phyloP scores from a whole-genome alignment of 306 rosid genomes.

The Styphnolobium japonicum region DNA sequence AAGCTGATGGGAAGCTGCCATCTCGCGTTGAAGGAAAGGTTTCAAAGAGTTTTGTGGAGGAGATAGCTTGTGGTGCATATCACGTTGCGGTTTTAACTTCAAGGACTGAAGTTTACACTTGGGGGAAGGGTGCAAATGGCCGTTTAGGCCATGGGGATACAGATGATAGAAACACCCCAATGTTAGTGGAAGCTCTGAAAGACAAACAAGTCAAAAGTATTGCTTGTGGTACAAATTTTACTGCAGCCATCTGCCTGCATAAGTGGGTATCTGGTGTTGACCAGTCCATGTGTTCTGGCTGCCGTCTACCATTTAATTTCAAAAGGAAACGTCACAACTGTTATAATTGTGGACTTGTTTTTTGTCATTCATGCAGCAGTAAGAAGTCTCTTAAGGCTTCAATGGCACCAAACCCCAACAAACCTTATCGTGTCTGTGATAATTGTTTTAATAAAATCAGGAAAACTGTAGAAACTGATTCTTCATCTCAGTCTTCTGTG shows the following conservation, averaged over 20 bases:
- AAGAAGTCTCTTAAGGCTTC: constrained; percentile 73
- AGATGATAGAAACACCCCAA: constrained; percentile 59
- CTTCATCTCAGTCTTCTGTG: constrained; percentile 54
- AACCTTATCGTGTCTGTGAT: constrained; percentile 76
- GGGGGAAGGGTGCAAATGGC: constrained; percentile 84
- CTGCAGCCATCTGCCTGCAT: constrained; percentile 74
- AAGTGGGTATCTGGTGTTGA: constrained; percentile 82
- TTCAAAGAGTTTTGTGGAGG: constrained; percentile 67
- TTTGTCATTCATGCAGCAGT: constrained; percentile 74
- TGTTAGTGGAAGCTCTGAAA: constrained; percentile 62
- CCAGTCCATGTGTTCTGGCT: constrained; percentile 79
- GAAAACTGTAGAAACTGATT: constrained; percentile 49
- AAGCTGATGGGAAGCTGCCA: constrained; percentile 65
- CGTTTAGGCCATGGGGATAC: constrained; percentile 71
- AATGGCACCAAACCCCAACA: constrained; percentile 81
- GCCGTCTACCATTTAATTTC: constrained; percentile 68
- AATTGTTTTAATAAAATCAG: constrained; percentile 59
- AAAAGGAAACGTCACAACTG: constrained; percentile 78
- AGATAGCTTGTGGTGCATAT: constrained; percentile 73
- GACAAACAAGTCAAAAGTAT: constrained; percentile 73
- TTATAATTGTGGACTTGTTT: constrained; percentile 73
- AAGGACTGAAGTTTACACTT: constrained; percentile 71
- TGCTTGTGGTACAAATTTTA: constrained; percentile 70
- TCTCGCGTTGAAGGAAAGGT: constrained; percentile 64
- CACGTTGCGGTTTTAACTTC: constrained; percentile 72